Evolutionary conservation across 2,329 filamentous ascomycete genomes (phyloP), one percentile per base, ranked within the genome.

Genomic region (Fusarium multiceps): DNA sequence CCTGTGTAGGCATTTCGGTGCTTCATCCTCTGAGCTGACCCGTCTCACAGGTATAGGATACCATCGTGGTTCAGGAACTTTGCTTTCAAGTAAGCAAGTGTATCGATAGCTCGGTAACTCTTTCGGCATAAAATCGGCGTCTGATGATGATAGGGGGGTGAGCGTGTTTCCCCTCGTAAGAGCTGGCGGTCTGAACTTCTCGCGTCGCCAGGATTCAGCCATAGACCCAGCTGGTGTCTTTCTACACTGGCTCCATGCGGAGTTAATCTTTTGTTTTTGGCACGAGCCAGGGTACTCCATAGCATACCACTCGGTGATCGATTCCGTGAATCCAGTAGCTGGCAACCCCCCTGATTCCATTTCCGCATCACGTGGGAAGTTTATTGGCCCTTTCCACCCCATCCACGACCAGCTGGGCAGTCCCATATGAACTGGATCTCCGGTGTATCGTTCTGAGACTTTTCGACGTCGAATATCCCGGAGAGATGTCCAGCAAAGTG

Each of bases 391-490:
- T 23, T 49, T 16, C 47, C 47, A 49, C 11, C 47, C 47, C 47
- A 49, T 49, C 47, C 47, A 49, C 2, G 47, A 49, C 47, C 47
- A 49, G 4, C 47, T 49, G 3, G 47, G 28, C 0, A 49, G 4
- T 9, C 28, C 28, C 7, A 0, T 8, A 3, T 6, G 14, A 6
- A 10, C 0, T 3, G 28, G 28, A 3, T 23, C 14, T 6, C 28
- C 20, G 1, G 3, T n/a, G 4, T 34, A 49, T 7, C 20, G 28
- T 5, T 20, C n/a, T 1, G 47, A 49, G 7, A 23, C 28, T 5
- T 14, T 34, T 18, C 46, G 16, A 4, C 20, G 20, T 34, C 2
- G 20, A 2, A 49, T 12, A 2, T 4, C 4, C 7, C 13, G 21
- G 4, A 21, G 21, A 3, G 13, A 7, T 32, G 13, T 11, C 46